phyloP scores from a whole-genome alignment of 2,329 filamentous ascomycete species.

The Pyrenochaeta sp. region DNA sequence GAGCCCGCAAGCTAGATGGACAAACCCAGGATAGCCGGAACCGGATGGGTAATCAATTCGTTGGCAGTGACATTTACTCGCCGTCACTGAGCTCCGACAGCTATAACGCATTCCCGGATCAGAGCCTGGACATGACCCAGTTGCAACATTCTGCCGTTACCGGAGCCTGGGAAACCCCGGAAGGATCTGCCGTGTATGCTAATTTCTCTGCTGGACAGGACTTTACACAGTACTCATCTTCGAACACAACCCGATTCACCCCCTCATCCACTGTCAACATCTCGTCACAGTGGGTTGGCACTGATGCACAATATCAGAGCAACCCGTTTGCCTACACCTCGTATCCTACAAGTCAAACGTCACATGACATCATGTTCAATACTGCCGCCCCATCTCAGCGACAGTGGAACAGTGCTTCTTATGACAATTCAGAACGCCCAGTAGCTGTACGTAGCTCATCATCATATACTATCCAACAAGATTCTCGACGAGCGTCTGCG shows the following conservation, averaged over 20 bases:
- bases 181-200: slow-evolving; percentile 45
- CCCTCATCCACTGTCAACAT: slow-evolving; percentile 27
- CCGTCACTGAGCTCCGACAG: slow-evolving; percentile 48
- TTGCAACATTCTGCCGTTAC: slow-evolving; percentile 39
- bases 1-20: slow-evolving; percentile 36
- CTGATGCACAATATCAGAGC: slow-evolving; percentile 37
- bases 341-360: slow-evolving; percentile 28
- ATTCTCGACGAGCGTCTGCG: slow-evolving; percentile 32
- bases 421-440: slow-evolving; percentile 34
- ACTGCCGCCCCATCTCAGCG: slow-evolving; percentile 25
- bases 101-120: slow-evolving; percentile 42
- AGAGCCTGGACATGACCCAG: slow-evolving; percentile 44
- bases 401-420: slow-evolving; percentile 26
- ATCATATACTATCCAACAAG: slow-evolving; percentile 35
- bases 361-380: slow-evolving; percentile 36
- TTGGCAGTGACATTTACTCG: slow-evolving; percentile 45
- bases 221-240: slow-evolving; percentile 37
- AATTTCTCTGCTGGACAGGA: slow-evolving; percentile 50
- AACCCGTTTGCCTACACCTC: slow-evolving; percentile 37
- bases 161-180: slow-evolving; percentile 42
- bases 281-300: slow-evolving; percentile 32
- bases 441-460: slow-evolving; percentile 32
- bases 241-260: slow-evolving; percentile 34
- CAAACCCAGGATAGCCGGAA: slow-evolving; percentile 41
- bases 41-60: slow-evolving; percentile 40